Base-by-base conservation (phyloP, 2,329 filamentous ascomycete genomes). In the Kalmusia sp. region DNA sequence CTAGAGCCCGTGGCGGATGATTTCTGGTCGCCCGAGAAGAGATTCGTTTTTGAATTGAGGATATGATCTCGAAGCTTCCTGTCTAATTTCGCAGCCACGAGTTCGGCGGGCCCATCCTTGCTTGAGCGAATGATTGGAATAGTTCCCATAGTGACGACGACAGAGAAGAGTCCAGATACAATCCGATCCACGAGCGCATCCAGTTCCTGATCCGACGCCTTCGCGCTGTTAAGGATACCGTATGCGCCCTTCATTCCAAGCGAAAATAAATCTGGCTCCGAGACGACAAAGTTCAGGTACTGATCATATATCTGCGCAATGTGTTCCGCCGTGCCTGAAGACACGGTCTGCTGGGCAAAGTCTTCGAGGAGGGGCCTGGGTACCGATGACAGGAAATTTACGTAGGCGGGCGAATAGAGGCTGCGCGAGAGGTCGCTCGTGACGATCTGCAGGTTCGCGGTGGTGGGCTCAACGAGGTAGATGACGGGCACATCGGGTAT, bases 131-230 rank as follows among this genome's bases (percentile, higher is more conserved):
- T 98, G 63, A 99, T 92, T 6, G 95, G 95, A 63, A 99, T 96
- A 2, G 93, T 87, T 89, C 92, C 93, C 92, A 97, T 96, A 4
- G 95, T 99, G n/a, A 96, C 95, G 54, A 95, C 89, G 43, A 99
- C 95, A 59, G 93, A 97, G 77, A 98, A 99, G n/a, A 99, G 80
- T 0, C 95, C 95, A 67, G 90, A 96, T 45, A 99, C 95, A 59
- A 98, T 93, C 62, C 88, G 87, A 74, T 99, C 93, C 27, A 99
- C 85, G 31, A 95, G 87, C 47, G 84, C 81, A 68, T 98, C 95
- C 49, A 99, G 83, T 69, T 95, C 90, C 54, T 95, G 91, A 65
- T 98, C 95, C 61, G 89, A 91, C 2, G 92, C 96, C 70, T 91
- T 88, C 14, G 90, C 90, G 74, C 93, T 98, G 77, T 98, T 98